phyloP scores from a whole-genome alignment of 2,329 filamentous ascomycete genomes.

The Fusarium mundagurra region DNA sequence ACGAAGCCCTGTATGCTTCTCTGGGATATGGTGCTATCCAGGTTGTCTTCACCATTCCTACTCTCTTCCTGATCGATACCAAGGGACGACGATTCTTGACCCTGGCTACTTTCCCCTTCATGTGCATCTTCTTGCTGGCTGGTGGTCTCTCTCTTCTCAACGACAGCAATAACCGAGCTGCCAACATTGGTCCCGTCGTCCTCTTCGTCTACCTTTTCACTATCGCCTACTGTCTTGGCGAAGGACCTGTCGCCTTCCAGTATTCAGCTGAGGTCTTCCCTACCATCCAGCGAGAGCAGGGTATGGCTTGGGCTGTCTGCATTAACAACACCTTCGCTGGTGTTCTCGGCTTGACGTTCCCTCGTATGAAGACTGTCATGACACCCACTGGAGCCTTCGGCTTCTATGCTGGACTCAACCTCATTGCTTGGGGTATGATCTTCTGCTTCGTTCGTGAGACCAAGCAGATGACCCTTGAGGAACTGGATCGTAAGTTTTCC shows the following conservation, averaged over 20 bases:
- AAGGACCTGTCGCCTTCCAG: conserved; percentile 70
- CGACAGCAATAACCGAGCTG: neutral
- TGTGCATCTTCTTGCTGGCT: conserved; percentile 14
- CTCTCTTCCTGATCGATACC: conserved; percentile 26
- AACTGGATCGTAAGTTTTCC: conserved; percentile 53
- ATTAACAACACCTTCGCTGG: conserved; percentile 66
- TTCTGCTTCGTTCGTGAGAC: conserved; percentile 62
- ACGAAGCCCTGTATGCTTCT: conserved; percentile 14
- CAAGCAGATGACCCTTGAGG: conserved; percentile 62
- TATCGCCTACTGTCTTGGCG: conserved; percentile 71
- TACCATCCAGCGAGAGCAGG: conserved; percentile 70
- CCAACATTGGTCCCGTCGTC: conserved; percentile 3
- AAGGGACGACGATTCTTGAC: conserved; percentile 20
- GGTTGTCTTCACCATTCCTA: conserved; percentile 22
- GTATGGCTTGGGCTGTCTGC: conserved; percentile 71
- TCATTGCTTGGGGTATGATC: conserved; percentile 64
- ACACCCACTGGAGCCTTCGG: conserved; percentile 53
- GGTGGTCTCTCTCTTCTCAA: conserved; percentile 9
- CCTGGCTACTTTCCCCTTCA: conserved; percentile 13
- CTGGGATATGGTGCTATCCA: conserved; percentile 21
- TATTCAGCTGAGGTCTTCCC: conserved; percentile 73
- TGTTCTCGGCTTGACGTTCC: conserved; percentile 62
- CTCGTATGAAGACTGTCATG: conserved; percentile 53
- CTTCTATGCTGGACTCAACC: conserved; percentile 66
- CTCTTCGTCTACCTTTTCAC: conserved; percentile 73